A percentile compares a stretch with the other conserved stretches of the same genome.
phyloP scores from a whole-genome alignment of 192 early-diverging fungal species.

The Thamnidium elegans region DNA sequence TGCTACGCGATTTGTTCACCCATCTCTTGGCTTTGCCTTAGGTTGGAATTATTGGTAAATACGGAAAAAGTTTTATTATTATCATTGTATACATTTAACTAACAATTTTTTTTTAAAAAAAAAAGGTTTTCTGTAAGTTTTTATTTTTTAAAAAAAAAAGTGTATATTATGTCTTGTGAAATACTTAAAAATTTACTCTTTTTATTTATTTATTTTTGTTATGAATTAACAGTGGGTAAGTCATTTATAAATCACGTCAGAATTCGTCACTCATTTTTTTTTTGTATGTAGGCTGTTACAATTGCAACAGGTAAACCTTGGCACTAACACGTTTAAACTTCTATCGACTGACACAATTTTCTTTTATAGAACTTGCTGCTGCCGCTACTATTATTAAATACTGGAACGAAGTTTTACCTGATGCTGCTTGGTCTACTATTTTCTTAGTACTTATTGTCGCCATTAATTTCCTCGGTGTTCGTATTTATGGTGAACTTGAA shows the following conservation, averaged over 20 bases:
- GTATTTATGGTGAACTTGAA: conserved; percentile 89
- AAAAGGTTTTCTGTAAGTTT: conserved; percentile 22
- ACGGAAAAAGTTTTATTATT: background rate
- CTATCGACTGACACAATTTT: conserved; percentile 8
- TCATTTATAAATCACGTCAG: background rate
- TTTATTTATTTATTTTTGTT: conserved; percentile 22
- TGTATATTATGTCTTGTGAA: background rate
- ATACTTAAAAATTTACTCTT: conserved; percentile 51
- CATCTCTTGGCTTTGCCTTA: conserved; percentile 65
- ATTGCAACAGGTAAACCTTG: conserved; percentile 23
- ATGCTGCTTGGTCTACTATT: conserved; percentile 43
- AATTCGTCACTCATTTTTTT: conserved; percentile 3
- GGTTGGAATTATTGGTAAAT: conserved; percentile 68
- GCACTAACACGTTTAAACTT: conserved; percentile 7
- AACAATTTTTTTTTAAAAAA: background rate
- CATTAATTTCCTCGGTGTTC: conserved; percentile 61
- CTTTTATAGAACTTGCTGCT: conserved; percentile 62
- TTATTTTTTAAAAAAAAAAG: background rate
- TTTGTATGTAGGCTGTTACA: conserved; percentile 20
- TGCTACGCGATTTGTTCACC: conserved; percentile 74
- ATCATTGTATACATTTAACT: background rate
- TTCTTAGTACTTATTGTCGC: conserved; percentile 59
- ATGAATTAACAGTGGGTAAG: conserved; percentile 24
- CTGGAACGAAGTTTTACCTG: conserved; percentile 41
- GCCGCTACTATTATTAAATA: conserved; percentile 81